These are phyloP conservation scores for Prunus mongolica DNA, from an alignment of 306 rosid genomes.

Conservation along the genomic window DNA sequence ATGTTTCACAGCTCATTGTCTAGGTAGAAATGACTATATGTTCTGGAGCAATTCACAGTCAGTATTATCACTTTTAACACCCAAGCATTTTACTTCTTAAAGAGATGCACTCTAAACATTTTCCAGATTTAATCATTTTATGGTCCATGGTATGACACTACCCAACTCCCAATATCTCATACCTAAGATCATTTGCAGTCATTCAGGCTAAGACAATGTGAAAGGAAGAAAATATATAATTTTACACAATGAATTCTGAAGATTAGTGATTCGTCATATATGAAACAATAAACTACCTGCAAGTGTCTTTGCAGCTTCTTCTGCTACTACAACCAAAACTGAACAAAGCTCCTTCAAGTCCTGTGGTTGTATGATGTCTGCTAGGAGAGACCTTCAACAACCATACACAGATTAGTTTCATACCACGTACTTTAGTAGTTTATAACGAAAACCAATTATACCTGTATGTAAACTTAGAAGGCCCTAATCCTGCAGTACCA, in stretches of 20 bases:
- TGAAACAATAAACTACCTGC: conserved; percentile 49
- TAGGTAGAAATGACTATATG: background rate
- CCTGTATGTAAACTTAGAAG: conserved; percentile 89
- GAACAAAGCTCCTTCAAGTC: conserved; percentile 96
- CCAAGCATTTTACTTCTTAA: background rate
- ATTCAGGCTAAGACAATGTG: background rate
- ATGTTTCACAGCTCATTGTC: background rate
- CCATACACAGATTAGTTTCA: conserved; percentile 40
- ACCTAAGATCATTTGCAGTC: background rate
- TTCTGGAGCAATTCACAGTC: too few relatives aligned
- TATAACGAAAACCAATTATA: conserved; percentile 29
- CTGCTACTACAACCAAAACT: conserved; percentile 76
- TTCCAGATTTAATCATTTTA: background rate
- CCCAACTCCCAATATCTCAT: background rate
- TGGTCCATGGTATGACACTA: background rate
- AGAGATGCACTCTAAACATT: background rate
- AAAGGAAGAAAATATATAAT: background rate
- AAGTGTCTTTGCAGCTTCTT: conserved; percentile 77
- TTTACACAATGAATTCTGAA: conserved; percentile 6
- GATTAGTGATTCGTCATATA: conserved; percentile 13
- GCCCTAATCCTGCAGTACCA: conserved; percentile 51
- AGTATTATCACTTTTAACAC: background rate
- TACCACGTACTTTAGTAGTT: conserved; percentile 12
- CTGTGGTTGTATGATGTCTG: conserved; percentile 94
- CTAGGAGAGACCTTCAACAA: conserved; percentile 82